Evolutionary conservation across 257 asterid genomes (phyloP).

Genomic region (Solanum ahanhuiri): DNA sequence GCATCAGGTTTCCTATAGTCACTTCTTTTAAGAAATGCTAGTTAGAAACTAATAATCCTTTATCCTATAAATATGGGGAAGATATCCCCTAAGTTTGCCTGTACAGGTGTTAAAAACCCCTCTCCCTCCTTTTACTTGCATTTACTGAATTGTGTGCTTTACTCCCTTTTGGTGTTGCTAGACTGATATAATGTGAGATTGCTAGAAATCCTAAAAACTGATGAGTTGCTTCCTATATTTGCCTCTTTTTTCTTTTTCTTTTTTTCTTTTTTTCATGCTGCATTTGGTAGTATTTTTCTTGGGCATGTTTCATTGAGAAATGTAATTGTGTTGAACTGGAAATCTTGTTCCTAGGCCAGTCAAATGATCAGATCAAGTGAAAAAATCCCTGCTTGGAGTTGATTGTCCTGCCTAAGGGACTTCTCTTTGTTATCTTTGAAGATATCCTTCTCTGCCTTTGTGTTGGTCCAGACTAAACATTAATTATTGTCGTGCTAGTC

Average conservation of each 20-base stretch:
- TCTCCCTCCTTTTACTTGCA: neutral
- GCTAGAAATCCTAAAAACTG: neutral
- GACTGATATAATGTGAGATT: neutral
- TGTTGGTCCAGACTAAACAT: neutral
- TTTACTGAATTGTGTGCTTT: neutral
- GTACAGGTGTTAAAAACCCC: neutral
- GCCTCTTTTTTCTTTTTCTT: neutral
- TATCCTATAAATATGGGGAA: neutral
- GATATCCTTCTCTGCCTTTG: neutral
- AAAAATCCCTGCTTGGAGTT: neutral
- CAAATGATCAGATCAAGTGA: neutral
- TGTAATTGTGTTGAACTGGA: neutral
- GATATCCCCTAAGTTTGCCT: neutral
- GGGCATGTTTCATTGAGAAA: neutral
- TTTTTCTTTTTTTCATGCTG: neutral
- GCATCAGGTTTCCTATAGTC: conserved; percentile 68
- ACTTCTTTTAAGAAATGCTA: neutral
- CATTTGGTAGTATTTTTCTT: neutral
- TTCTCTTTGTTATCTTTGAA: neutral
- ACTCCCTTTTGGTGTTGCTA: neutral
- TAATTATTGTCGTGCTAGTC: neutral
- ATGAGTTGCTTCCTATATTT: neutral
- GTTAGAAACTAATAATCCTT: neutral
- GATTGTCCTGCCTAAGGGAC: neutral
- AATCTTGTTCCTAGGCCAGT: neutral